A percentile compares a stretch with the other conserved stretches of the same genome.
These are phyloP conservation scores for Neoascochyta sp. DNA, from an alignment of 2,329 filamentous ascomycete species.

Conservation along the genomic window DNA sequence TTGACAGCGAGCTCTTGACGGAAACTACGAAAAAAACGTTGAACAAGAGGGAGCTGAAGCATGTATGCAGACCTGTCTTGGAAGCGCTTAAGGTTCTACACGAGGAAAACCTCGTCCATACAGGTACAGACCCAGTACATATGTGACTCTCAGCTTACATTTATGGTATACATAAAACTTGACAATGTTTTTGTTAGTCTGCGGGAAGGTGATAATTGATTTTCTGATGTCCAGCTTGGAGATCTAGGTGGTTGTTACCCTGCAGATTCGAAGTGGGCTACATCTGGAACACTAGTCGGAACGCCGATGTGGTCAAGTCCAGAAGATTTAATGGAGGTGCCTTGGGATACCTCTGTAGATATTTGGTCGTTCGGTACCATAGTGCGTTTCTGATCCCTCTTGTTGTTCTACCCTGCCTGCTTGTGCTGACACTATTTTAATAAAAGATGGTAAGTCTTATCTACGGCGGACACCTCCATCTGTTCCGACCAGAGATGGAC, in stretches of 20 bases:
- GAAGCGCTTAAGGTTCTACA: slow-evolving; percentile 24
- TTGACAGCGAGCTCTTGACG: slow-evolving; percentile 18
- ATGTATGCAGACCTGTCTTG: slow-evolving; percentile 16
- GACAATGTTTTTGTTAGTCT: slow-evolving; percentile 40
- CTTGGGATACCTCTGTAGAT: slow-evolving; percentile 39
- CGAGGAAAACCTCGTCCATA: slow-evolving; percentile 25
- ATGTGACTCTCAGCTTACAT: background rate
- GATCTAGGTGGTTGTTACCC: slow-evolving; percentile 31
- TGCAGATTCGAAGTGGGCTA: slow-evolving; percentile 17
- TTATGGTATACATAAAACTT: slow-evolving; percentile 31
- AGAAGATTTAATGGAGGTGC: slow-evolving; percentile 25
- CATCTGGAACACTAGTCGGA: slow-evolving; percentile 30
- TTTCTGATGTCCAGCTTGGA: slow-evolving; percentile 35
- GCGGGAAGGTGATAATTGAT: slow-evolving; percentile 23
- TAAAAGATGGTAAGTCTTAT: slow-evolving; percentile 29
- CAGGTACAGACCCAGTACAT: too few relatives aligned
- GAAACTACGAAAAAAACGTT: slow-evolving; percentile 10
- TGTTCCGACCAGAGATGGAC: slow-evolving; percentile 23
- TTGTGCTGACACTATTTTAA: too few relatives aligned
- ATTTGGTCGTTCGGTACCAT: slow-evolving; percentile 43
- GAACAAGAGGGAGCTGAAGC: slow-evolving; percentile 17
- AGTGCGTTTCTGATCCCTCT: slow-evolving; percentile 17
- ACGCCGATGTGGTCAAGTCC: slow-evolving; percentile 40
- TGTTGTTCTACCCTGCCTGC: too few relatives aligned
- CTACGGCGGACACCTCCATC: slow-evolving; percentile 21